Evolutionary conservation across 805 yeast genomes (phyloP).

Genomic region (Zygoascus biomembranicola): DNA sequence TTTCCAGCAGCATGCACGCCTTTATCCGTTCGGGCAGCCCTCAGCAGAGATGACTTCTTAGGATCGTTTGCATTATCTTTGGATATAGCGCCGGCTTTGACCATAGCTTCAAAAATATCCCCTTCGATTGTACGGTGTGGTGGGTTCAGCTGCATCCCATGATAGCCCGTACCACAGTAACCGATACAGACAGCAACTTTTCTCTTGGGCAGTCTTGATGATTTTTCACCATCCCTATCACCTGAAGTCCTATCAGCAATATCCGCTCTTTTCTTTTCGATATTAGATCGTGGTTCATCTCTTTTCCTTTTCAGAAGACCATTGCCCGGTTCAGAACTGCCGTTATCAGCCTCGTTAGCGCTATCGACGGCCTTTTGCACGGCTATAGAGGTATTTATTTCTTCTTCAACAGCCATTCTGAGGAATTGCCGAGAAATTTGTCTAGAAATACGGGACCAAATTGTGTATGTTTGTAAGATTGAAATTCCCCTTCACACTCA

Average conservation of each 20-base stretch:
- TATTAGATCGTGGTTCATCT: neutral
- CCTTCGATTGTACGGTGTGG: conserved; percentile 87
- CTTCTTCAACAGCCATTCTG: neutral
- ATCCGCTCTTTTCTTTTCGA: neutral
- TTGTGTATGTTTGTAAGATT: neutral
- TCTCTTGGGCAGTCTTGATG: conserved; percentile 46
- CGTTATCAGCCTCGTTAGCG: neutral
- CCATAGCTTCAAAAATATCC: conserved; percentile 75
- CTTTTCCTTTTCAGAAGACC: neutral
- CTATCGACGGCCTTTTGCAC: neutral
- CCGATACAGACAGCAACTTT: conserved; percentile 89
- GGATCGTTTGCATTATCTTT: conserved; percentile 81
- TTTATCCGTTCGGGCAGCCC: conserved; percentile 71
- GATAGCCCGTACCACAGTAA: conserved; percentile 93
- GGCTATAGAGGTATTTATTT: neutral
- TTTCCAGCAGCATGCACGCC: conserved; percentile 98
- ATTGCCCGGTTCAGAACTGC: neutral
- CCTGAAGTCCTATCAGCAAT: conserved; percentile 16
- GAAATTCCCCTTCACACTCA: too few species aligned
- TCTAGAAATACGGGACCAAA: neutral
- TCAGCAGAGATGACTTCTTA: conserved; percentile 70
- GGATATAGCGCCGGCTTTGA: conserved; percentile 80
- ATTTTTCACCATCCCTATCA: conserved; percentile 17
- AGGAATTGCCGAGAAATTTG: neutral
- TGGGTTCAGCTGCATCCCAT: conserved; percentile 92